Evolutionary conservation across 2,329 filamentous ascomycete species (phyloP).

Genomic region (Penicillium sp.): DNA sequence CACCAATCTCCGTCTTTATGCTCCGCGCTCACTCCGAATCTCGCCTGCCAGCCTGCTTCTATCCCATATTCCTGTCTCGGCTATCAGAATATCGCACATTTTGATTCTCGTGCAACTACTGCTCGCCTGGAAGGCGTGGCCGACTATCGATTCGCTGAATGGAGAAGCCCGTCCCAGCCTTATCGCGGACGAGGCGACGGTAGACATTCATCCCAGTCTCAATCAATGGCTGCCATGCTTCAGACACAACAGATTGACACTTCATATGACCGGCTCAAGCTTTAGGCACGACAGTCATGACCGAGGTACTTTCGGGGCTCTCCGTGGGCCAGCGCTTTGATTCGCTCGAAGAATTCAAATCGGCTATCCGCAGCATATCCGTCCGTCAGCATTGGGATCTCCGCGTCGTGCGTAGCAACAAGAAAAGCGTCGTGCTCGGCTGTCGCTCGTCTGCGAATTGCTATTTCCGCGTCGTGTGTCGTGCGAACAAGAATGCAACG

Average conservation of each 20-base stretch:
- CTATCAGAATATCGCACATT: background rate
- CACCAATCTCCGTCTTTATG: constrained; percentile 2
- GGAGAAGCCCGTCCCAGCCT: constrained; percentile 7
- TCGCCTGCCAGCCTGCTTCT: no score
- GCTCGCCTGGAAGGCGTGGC: background rate
- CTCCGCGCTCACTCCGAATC: background rate
- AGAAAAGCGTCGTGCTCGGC: constrained; percentile 39
- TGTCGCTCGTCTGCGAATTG: constrained; percentile 37
- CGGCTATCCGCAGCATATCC: constrained; percentile 36
- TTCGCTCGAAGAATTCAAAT: constrained; percentile 38
- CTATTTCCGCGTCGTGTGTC: constrained; percentile 38
- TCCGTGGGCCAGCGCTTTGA: constrained; percentile 36
- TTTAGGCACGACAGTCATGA: constrained; percentile 18
- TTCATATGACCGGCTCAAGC: background rate
- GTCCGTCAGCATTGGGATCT: constrained; percentile 40
- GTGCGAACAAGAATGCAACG: constrained; percentile 37
- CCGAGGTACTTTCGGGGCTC: constrained; percentile 38
- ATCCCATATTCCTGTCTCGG: no score
- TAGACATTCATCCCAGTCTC: background rate
- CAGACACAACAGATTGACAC: background rate
- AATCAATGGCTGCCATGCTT: constrained; percentile 7
- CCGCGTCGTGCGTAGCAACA: constrained; percentile 37
- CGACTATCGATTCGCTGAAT: constrained; percentile 1
- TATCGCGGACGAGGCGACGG: constrained; percentile 4
- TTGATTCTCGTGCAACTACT: background rate